Evolutionary conservation across 805 yeast genomes (phyloP).

Genomic region (Teunomyces aglyptinius): DNA sequence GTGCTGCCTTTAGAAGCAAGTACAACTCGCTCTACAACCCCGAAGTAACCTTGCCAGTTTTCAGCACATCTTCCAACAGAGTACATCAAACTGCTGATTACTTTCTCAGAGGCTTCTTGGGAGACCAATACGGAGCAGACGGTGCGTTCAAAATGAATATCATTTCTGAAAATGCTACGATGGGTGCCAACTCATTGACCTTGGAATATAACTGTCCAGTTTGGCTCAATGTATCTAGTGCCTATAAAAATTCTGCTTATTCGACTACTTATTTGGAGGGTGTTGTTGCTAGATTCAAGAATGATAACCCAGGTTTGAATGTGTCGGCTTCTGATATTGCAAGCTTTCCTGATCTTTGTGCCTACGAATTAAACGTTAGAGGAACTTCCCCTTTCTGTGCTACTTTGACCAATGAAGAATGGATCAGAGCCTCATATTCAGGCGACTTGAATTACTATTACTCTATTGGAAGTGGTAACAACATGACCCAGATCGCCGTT

Average conservation of each 20-base stretch:
- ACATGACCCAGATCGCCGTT: slow-evolving; percentile 57
- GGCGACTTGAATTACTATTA: slow-evolving; percentile 61
- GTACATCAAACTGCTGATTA: slow-evolving; percentile 53
- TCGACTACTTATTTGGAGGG: slow-evolving; percentile 44
- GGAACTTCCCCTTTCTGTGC: slow-evolving; percentile 69
- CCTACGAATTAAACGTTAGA: slow-evolving; percentile 67
- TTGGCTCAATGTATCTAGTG: background rate
- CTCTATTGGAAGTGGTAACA: slow-evolving; percentile 61
- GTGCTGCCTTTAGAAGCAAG: slow-evolving; percentile 45
- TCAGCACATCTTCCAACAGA: slow-evolving; percentile 54
- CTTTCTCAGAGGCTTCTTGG: slow-evolving; percentile 62
- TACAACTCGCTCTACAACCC: slow-evolving; percentile 47
- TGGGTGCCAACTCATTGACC: slow-evolving; percentile 61
- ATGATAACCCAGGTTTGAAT: slow-evolving; percentile 52
- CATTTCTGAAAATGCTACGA: slow-evolving; percentile 44
- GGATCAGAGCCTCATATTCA: slow-evolving; percentile 58
- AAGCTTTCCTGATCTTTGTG: slow-evolving; percentile 60
- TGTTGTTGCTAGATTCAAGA: slow-evolving; percentile 57
- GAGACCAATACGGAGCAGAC: slow-evolving; percentile 33
- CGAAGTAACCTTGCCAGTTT: slow-evolving; percentile 44
- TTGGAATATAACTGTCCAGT: slow-evolving; percentile 45
- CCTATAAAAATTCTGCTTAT: slow-evolving; percentile 13
- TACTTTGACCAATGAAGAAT: slow-evolving; percentile 66
- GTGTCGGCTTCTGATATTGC: slow-evolving; percentile 52
- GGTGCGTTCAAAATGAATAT: slow-evolving; percentile 33